A percentile compares a stretch with the other conserved stretches of the same genome.
Evolutionary conservation across 2,329 filamentous ascomycete species (phyloP).

Genomic region (Zarea fungicola): DNA sequence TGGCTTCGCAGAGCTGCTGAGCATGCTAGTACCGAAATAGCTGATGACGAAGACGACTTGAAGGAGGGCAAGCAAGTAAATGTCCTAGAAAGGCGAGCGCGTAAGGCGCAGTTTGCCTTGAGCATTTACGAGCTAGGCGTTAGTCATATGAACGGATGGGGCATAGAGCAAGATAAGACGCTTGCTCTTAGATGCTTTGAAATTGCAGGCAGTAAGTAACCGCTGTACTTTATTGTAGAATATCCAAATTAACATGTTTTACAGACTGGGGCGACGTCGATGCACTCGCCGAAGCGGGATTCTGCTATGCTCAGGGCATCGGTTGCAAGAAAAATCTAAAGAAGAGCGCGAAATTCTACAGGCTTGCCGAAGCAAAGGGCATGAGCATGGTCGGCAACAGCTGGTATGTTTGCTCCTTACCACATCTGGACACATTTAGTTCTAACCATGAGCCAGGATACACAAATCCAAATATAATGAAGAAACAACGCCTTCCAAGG

Average conservation of each 20-base stretch:
- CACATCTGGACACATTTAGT: background rate
- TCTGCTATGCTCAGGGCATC: conserved; percentile 90
- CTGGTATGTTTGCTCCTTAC: conserved; percentile 60
- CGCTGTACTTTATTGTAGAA: background rate
- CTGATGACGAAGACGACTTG: conserved; percentile 67
- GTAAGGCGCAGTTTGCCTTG: conserved; percentile 88
- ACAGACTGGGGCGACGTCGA: conserved; percentile 89
- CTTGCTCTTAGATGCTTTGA: conserved; percentile 91
- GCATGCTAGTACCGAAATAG: conserved; percentile 73
- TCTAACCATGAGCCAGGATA: conserved; percentile 57
- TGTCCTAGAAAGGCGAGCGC: conserved; percentile 67
- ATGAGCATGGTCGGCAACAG: conserved; percentile 98
- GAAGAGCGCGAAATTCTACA: conserved; percentile 87
- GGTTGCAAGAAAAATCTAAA: conserved; percentile 95
- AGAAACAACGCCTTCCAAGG: conserved; percentile 43
- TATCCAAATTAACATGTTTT: conserved; percentile 21
- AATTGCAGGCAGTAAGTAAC: conserved; percentile 74
- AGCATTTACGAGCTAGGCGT: conserved; percentile 96
- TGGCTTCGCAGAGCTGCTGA: conserved; percentile 93
- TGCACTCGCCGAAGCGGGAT: conserved; percentile 88
- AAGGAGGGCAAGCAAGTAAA: conserved; percentile 61
- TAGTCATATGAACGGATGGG: conserved; percentile 98
- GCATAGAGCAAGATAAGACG: conserved; percentile 84
- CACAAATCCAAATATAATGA: conserved; percentile 92
- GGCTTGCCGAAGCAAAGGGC: conserved; percentile 83